phyloP scores from a whole-genome alignment of 2,329 filamentous ascomycete species.

The Neodidymelliopsis sp. region DNA sequence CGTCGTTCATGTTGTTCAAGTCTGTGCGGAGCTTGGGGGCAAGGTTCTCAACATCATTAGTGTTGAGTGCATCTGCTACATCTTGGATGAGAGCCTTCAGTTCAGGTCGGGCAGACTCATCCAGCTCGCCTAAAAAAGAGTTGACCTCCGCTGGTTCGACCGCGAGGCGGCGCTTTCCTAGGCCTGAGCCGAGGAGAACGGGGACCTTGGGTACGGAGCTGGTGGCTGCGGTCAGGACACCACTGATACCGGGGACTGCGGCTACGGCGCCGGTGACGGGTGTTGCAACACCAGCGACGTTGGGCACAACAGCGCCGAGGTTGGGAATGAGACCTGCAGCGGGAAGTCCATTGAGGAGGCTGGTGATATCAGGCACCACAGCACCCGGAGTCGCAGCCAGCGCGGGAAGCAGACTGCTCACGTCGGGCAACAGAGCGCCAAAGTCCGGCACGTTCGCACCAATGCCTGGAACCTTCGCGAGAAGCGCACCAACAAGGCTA shows the following conservation, averaged over 20 bases:
- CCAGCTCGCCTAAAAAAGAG: constrained; percentile 14
- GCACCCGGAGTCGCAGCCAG: neutral
- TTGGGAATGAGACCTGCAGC: too few species aligned
- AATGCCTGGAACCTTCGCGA: neutral
- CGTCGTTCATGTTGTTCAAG: neutral
- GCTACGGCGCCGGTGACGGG: neutral
- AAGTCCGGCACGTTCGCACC: neutral
- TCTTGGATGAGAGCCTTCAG: constrained; percentile 9
- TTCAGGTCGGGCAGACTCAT: constrained; percentile 10
- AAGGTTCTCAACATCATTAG: constrained; percentile 2
- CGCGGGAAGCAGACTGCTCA: neutral
- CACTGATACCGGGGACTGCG: neutral
- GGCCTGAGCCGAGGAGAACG: neutral
- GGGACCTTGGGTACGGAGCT: neutral
- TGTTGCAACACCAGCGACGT: neutral
- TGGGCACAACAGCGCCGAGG: too few species aligned
- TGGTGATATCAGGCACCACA: neutral
- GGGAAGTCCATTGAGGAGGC: neutral
- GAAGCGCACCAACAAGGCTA: neutral
- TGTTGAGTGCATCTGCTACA: constrained; percentile 1
- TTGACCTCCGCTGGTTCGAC: too few species aligned
- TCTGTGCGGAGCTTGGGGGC: constrained; percentile 2
- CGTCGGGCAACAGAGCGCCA: neutral
- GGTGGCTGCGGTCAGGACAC: neutral
- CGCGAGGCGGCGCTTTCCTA: neutral